phyloP scores from a whole-genome alignment of 495 filamentous ascomycete genomes.

The Jackrogersella minutella region DNA sequence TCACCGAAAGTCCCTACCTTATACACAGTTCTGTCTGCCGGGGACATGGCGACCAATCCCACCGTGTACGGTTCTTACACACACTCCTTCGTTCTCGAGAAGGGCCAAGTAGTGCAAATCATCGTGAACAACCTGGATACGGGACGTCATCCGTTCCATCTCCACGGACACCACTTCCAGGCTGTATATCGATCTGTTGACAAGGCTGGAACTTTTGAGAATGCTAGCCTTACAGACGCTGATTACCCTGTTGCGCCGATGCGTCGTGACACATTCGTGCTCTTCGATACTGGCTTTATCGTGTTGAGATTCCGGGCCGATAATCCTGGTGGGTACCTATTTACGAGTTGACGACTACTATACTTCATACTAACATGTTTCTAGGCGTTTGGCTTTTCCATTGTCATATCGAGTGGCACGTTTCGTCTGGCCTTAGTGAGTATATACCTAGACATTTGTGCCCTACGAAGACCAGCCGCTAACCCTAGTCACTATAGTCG shows the following conservation, averaged over 20 bases:
- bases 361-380: background rate
- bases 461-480: background rate
- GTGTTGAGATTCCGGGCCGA: slow-evolving; percentile 73
- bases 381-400: slow-evolving; percentile 75
- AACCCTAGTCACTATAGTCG: slow-evolving; percentile 43
- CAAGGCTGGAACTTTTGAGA: slow-evolving; percentile 53
- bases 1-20: slow-evolving; percentile 79
- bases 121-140: slow-evolving; percentile 80
- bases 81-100: slow-evolving; percentile 71
- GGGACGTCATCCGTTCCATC: slow-evolving; percentile 83
- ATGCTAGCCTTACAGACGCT: slow-evolving; percentile 52
- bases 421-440: slow-evolving; percentile 66
- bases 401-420: slow-evolving; percentile 77
- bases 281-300: slow-evolving; percentile 64
- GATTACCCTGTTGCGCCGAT: slow-evolving; percentile 56
- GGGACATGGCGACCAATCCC: slow-evolving; percentile 67
- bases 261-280: slow-evolving; percentile 64
- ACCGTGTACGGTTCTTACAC: slow-evolving; percentile 77
- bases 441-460: background rate
- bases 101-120: slow-evolving; percentile 76
- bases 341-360: background rate
- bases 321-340: slow-evolving; percentile 69
- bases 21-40: slow-evolving; percentile 75
- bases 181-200: slow-evolving; percentile 57
- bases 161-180: slow-evolving; percentile 88